Conservation (phyloP, 306 rosid species). For the Biancaea sappan region DNA sequence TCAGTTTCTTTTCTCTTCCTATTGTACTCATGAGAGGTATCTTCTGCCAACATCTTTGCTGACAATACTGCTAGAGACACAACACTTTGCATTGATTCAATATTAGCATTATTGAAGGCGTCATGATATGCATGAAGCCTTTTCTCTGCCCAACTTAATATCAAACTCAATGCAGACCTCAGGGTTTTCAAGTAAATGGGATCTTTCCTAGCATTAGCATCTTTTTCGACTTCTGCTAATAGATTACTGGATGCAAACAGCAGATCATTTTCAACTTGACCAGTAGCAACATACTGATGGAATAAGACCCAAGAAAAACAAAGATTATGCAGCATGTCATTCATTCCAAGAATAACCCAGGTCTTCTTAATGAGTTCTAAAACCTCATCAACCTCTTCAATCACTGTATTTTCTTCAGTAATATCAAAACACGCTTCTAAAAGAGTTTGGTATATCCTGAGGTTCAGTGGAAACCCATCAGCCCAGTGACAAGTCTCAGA, state of each 20-base stretch:
- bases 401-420: slow-evolving; percentile 63
- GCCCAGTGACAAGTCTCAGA: slow-evolving; percentile 87
- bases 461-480: slow-evolving; percentile 91
- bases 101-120: slow-evolving; percentile 63
- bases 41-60: slow-evolving; percentile 64
- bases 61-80: slow-evolving; percentile 76
- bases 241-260: slow-evolving; percentile 80
- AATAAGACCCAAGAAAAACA: slow-evolving; percentile 89
- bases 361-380: slow-evolving; percentile 92
- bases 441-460: slow-evolving; percentile 84
- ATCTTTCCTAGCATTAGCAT: slow-evolving; percentile 50
- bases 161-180: slow-evolving; percentile 56
- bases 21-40: slow-evolving; percentile 45
- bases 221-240: slow-evolving; percentile 75
- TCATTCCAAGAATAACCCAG: slow-evolving; percentile 83
- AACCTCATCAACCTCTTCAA: slow-evolving; percentile 96
- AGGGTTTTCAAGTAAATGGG: slow-evolving; percentile 52
- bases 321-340: slow-evolving; percentile 79
- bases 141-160: slow-evolving; percentile 78
- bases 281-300: slow-evolving; percentile 69
- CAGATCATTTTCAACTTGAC: slow-evolving; percentile 78
- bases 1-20: slow-evolving; percentile 56
- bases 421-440: slow-evolving; percentile 88
- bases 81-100: slow-evolving; percentile 73
- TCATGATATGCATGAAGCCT: slow-evolving; percentile 79